phyloP scores from a whole-genome alignment of 129 eudicot genomes.

The Lactuca saligna region DNA sequence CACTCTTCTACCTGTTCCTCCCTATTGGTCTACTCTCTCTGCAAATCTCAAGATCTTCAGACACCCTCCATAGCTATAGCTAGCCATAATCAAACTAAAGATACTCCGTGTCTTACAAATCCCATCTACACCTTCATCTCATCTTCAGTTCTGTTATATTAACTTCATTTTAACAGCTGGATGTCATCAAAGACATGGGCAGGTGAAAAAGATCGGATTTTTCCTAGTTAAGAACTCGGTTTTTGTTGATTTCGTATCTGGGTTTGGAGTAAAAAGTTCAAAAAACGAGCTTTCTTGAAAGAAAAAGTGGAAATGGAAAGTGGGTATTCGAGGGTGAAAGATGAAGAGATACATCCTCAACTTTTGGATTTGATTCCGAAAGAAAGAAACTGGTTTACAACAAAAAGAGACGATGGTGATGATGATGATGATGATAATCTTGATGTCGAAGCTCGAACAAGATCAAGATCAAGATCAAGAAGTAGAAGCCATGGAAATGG shows the following conservation, averaged over 20 bases:
- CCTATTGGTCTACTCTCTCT: constrained; percentile 33
- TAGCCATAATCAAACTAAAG: constrained; percentile 34
- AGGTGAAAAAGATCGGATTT: constrained; percentile 4
- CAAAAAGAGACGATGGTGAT: constrained; percentile 21
- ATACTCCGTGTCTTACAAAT: constrained; percentile 41
- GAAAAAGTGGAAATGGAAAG: constrained; percentile 39
- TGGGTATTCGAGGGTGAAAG: constrained; percentile 35
- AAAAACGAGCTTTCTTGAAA: neutral
- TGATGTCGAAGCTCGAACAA: neutral
- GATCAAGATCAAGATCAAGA: neutral
- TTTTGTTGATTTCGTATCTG: constrained; percentile 26
- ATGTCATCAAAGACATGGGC: constrained; percentile 4
- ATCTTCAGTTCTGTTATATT: constrained; percentile 41
- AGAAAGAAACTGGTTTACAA: constrained; percentile 45
- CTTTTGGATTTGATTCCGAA: constrained; percentile 67
- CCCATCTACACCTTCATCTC: constrained; percentile 25
- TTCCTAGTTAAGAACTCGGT: neutral
- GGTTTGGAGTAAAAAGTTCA: constrained; percentile 2
- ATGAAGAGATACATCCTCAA: constrained; percentile 49
- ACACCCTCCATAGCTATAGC: constrained; percentile 33
- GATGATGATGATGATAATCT: neutral
- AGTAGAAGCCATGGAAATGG: constrained; percentile 33
- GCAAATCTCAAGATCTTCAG: constrained; percentile 22
- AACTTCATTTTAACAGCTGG: constrained; percentile 22
- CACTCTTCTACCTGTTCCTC: constrained; percentile 23